Conservation (phyloP, 2,329 filamentous ascomycete species). For the Tetracladium maxilliforme region DNA sequence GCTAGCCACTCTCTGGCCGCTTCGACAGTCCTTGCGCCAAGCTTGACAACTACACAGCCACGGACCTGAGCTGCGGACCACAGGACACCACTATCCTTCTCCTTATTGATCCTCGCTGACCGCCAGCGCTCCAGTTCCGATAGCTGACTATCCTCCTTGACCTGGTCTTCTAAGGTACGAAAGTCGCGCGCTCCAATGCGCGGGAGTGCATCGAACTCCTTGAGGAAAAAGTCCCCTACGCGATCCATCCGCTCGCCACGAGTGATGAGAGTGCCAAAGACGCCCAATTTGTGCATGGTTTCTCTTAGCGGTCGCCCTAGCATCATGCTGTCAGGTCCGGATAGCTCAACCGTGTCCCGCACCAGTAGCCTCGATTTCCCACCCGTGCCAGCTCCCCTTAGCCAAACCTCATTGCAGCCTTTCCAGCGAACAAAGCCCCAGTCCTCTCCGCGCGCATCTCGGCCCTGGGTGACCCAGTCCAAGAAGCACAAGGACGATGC, state of each 20-base stretch:
- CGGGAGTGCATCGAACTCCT: constrained; percentile 64
- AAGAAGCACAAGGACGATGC: constrained; percentile 59
- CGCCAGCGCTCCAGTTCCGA: constrained; percentile 38
- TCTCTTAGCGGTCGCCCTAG: constrained; percentile 23
- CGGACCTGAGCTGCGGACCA: constrained; percentile 75
- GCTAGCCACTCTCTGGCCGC: constrained; percentile 69
- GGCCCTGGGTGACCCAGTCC: constrained; percentile 89
- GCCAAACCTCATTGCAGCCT: constrained; percentile 81
- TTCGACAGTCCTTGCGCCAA: constrained; percentile 71
- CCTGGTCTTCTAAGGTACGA: constrained; percentile 34
- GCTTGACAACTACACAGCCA: constrained; percentile 82
- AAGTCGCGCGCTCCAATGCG: constrained; percentile 76
- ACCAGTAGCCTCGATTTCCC: constrained; percentile 50
- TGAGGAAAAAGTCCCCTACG: constrained; percentile 60
- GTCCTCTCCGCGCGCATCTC: constrained; percentile 70
- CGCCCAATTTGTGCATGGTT: constrained; percentile 60
- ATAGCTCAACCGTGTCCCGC: constrained; percentile 71
- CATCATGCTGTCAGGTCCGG: constrained; percentile 27
- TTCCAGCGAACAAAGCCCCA: constrained; percentile 74
- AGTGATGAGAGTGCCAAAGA: constrained; percentile 77
- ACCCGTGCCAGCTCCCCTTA: constrained; percentile 18
- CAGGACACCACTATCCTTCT: constrained; percentile 45
- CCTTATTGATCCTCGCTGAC: constrained; percentile 35
- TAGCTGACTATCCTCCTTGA: constrained; percentile 19
- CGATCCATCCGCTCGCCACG: constrained; percentile 54